Evolutionary conservation across 208 protist species (phyloP), one percentile per base, ranked within the genome.

Genomic region (Sergeia podlipaevii): DNA sequence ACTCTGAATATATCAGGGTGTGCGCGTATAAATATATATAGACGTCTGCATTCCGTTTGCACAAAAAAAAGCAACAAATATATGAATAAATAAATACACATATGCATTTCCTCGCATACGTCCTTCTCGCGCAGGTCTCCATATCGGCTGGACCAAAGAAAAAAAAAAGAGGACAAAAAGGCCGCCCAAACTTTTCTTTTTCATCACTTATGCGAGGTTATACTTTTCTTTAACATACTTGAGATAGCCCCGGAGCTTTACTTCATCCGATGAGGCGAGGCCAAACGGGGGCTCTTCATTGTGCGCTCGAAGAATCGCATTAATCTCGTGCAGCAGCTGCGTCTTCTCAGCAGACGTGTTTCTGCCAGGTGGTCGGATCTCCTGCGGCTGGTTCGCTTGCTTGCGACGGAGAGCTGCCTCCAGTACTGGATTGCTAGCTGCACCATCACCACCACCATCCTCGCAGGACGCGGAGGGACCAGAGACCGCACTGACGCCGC

Each of bases 351-450:
- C 36, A 18, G 71, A 76, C 43, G 74, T 72, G 34, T 30, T 64
- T 11, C 38, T 21, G 18, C 10, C 38, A 18, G 53, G 29, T 8
- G 58, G 39, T 23, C 48, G 24, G 15, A 48, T 17, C 15, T 21
- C 29, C 3, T 51, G 55, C 32, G 56, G 32, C 27, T 60, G 53
- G 38, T 78, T 61, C 48, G 78, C 68, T 55, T 90, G 64, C 55
- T 72, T 67, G 17, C 88, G 83, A 17, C 76, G 73, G 60, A 91
- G 51, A 10, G 81, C 84, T n/a, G 88, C 88, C 33, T 86, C 82
- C 4, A 91, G 62, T 1, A 74, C 70, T 2, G 88, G 84, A 50
- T 85, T 95, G 23, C 20, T 28, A 28, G 13, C 24, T 1, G 33
- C 24, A 11, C 24, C 17, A 10, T n/a, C 15, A 13, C 7, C 15